phyloP scores from a whole-genome alignment of 2,329 filamentous ascomycete genomes.

The Epichloe coenophiala region DNA sequence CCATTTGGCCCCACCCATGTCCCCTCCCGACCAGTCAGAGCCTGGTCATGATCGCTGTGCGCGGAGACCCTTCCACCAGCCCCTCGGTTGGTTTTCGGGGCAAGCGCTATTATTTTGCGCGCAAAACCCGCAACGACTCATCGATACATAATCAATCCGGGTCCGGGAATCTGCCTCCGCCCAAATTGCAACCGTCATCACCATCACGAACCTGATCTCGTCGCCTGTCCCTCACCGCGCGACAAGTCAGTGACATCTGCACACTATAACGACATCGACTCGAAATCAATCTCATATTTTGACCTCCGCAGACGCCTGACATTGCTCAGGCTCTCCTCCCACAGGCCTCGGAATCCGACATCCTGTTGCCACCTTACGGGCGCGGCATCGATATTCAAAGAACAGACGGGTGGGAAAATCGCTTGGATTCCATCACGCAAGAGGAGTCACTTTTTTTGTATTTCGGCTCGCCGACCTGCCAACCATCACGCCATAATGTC shows the following conservation, averaged over 20 bases:
- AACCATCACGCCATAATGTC: constrained; percentile 39
- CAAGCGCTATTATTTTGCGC: not conserved
- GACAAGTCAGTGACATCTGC: not conserved
- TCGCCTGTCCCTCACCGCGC: not conserved
- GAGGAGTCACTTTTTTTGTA: not conserved
- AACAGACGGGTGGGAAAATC: not conserved
- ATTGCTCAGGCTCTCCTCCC: too few relatives aligned
- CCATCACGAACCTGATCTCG: not conserved
- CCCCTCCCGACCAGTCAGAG: too few relatives aligned
- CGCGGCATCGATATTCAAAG: not conserved
- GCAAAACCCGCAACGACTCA: constrained; percentile 6
- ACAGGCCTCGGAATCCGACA: too few relatives aligned
- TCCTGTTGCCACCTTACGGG: too few relatives aligned
- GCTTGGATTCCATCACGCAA: not conserved
- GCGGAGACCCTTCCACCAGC: constrained; percentile 1
- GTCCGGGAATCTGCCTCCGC: not conserved
- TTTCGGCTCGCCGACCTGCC: not conserved
- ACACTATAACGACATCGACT: not conserved
- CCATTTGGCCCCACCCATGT: not conserved
- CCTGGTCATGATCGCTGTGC: not conserved
- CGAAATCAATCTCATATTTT: not conserved
- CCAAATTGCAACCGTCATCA: constrained; percentile 2
- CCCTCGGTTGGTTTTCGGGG: not conserved
- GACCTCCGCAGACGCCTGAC: not conserved
- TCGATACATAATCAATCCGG: not conserved